phyloP scores from a whole-genome alignment of 305 asterid genomes.

The Fraxinus sp. region DNA sequence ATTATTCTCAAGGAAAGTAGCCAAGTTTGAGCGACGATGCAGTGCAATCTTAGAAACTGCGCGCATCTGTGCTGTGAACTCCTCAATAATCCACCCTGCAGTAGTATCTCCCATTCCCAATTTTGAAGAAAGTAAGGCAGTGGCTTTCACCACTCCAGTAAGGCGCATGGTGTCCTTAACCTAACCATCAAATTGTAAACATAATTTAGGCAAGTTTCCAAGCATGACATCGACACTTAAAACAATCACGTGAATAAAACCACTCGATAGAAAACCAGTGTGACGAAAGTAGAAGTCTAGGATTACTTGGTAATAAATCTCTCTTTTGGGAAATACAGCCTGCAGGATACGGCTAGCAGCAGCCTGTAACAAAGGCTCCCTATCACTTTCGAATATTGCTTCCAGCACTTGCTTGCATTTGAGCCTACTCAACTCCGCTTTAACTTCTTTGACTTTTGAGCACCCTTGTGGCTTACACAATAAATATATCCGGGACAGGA shows the following conservation, averaged over 20 bases:
- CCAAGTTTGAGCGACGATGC: slow-evolving; percentile 90
- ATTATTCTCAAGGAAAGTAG: slow-evolving; percentile 76
- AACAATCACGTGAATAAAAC: slow-evolving; percentile 10
- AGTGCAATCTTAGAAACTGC: slow-evolving; percentile 94
- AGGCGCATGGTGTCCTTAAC: slow-evolving; percentile 94
- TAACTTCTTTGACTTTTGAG: slow-evolving; percentile 62
- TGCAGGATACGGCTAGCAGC: slow-evolving; percentile 89
- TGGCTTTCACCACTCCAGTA: slow-evolving; percentile 89
- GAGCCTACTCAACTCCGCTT: slow-evolving; percentile 55
- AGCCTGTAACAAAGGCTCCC: slow-evolving; percentile 84
- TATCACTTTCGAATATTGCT: slow-evolving; percentile 81
- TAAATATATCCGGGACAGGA: slow-evolving; percentile 68
- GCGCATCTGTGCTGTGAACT: slow-evolving; percentile 94
- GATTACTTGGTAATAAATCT: slow-evolving; percentile 85
- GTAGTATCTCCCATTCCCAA: slow-evolving; percentile 86
- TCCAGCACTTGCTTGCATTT: slow-evolving; percentile 82
- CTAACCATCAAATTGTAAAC: slow-evolving; percentile 40
- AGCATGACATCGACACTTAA: neutral
- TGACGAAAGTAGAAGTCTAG: slow-evolving; percentile 14
- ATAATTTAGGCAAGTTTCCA: slow-evolving; percentile 15
- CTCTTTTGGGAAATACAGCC: slow-evolving; percentile 81
- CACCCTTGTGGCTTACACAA: slow-evolving; percentile 59
- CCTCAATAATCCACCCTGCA: slow-evolving; percentile 88
- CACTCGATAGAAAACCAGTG: slow-evolving; percentile 5
- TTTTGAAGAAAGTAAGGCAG: slow-evolving; percentile 65